Base-by-base conservation (phyloP, 352 stramenopile species). In the Pythium folliculosum region DNA sequence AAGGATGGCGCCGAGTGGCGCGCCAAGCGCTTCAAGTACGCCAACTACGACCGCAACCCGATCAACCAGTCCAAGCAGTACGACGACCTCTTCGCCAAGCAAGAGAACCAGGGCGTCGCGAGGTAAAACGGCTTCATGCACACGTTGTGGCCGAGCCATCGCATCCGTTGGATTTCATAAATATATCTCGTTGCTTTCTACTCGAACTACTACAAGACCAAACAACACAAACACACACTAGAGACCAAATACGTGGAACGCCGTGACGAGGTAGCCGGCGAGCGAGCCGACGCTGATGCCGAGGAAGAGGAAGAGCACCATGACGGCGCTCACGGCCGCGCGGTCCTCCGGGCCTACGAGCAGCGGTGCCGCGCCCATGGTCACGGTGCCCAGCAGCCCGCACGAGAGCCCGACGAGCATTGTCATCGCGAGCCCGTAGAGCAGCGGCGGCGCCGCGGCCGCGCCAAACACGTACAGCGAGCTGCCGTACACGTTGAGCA, bases 51-150 rank as follows among this genome's bases (percentile, higher is more conserved):
- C 54, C 76, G 75, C 68, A 84, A 87, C 69, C 60, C 77, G 57
- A 84, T 87, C 73, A 86, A 88, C 71, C 80, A 88, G 77, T 88
- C 80, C 23, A 78, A 65, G 25, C 77, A 88, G 70, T 88, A 80
- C 67, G 80, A 84, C 61, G 59, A 64, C 10, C 65, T 81, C 21
- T 88, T 74, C 57, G 71, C 58, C 38, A 84, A 84, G 68, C 65
- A 80, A n/a, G 77, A 84, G 73, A 88, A 86, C 73, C 67, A 78
- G 67, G 49, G 19, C 27, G 66, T 86, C 45, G 55, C 66, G 52
- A 70, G 76, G 71, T 81, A 44, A 64, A 30, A n/a, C n/a, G n/a
- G n/a, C n/a, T n/a, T n/a, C n/a, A n/a, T n/a, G n/a, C n/a, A n/a
- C n/a, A n/a, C n/a, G n/a, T n/a, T n/a, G n/a, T n/a, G n/a, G n/a